Conservation (phyloP, 208 protist species). For the Herpetomonas samuelpessoai region DNA sequence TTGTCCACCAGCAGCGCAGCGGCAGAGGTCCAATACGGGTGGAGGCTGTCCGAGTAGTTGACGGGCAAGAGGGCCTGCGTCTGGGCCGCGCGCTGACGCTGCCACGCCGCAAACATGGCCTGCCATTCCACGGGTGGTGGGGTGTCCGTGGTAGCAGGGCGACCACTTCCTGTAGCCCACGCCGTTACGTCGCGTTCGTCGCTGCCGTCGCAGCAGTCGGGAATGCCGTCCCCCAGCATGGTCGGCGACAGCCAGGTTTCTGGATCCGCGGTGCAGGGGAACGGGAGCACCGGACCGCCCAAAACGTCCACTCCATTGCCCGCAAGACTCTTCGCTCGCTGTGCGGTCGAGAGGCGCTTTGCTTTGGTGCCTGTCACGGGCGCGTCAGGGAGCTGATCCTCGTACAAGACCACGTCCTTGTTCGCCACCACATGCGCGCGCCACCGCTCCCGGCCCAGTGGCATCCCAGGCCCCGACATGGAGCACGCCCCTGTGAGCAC, state of each 20-base stretch:
- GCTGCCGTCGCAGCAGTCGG: slow-evolving; percentile 72
- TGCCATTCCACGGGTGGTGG: too few relatives aligned
- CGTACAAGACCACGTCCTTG: slow-evolving; percentile 41
- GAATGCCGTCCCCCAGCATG: slow-evolving; percentile 57
- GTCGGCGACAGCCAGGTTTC: slow-evolving; percentile 33
- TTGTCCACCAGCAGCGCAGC: slow-evolving; percentile 54
- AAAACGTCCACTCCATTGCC: slow-evolving; percentile 15
- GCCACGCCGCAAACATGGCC: slow-evolving; percentile 11
- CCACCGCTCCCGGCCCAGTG: slow-evolving; percentile 37
- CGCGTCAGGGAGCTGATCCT: slow-evolving; percentile 12
- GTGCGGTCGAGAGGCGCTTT: too few relatives aligned
- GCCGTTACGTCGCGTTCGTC: slow-evolving; percentile 36
- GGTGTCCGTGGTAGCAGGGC: neutral
- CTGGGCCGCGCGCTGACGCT: too few relatives aligned
- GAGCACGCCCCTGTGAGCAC: slow-evolving; percentile 73
- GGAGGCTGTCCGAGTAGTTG: slow-evolving; percentile 23
- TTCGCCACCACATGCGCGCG: slow-evolving; percentile 45
- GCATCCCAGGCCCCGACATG: slow-evolving; percentile 50
- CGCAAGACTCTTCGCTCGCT: too few relatives aligned
- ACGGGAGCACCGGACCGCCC: slow-evolving; percentile 50
- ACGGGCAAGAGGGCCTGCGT: too few relatives aligned
- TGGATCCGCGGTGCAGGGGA: slow-evolving; percentile 26
- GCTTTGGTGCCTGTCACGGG: too few relatives aligned
- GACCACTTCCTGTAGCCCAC: neutral
- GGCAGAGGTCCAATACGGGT: slow-evolving; percentile 37